These are phyloP conservation scores for Amauroascus niger DNA, from an alignment of 2,329 filamentous ascomycete species.

Conservation along the genomic window DNA sequence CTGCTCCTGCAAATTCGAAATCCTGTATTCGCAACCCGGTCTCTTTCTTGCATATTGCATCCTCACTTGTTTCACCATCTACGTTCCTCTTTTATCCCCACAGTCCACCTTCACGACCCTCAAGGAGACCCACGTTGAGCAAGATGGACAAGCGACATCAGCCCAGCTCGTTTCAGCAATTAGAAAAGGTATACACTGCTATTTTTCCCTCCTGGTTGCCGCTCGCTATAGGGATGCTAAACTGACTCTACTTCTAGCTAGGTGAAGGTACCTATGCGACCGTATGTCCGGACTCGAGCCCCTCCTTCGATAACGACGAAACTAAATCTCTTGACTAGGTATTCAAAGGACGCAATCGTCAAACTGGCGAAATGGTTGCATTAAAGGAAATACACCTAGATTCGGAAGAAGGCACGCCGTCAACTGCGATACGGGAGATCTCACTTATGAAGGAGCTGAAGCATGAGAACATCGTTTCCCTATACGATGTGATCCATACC, in stretches of 20 bases:
- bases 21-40: conserved; percentile 5
- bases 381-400: conserved; percentile 98
- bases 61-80: conserved; percentile 30
- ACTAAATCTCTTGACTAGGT: conserved; percentile 49
- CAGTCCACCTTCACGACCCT: conserved; percentile 15
- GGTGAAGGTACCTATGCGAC: conserved; percentile 98
- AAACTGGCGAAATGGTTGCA: conserved; percentile 92
- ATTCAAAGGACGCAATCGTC: conserved; percentile 94
- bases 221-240: background rate
- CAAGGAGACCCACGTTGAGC: conserved; percentile 5
- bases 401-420: conserved; percentile 94
- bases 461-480: conserved; percentile 93
- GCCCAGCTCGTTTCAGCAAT: conserved; percentile 95
- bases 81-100: conserved; percentile 29
- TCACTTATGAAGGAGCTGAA: conserved; percentile 99
- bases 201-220: conserved; percentile 3
- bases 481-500: conserved; percentile 98
- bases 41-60: conserved; percentile 25
- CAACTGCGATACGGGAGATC: conserved; percentile 95
- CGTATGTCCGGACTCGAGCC: conserved; percentile 43
- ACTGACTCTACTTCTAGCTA: conserved; percentile 42
- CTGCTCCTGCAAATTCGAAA: conserved; percentile 3
- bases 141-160: conserved; percentile 84
- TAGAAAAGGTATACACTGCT: conserved; percentile 58
- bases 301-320: background rate